These are phyloP conservation scores for Primulina tabacum DNA, from an alignment of 257 asterid genomes.

Conservation along the genomic window DNA sequence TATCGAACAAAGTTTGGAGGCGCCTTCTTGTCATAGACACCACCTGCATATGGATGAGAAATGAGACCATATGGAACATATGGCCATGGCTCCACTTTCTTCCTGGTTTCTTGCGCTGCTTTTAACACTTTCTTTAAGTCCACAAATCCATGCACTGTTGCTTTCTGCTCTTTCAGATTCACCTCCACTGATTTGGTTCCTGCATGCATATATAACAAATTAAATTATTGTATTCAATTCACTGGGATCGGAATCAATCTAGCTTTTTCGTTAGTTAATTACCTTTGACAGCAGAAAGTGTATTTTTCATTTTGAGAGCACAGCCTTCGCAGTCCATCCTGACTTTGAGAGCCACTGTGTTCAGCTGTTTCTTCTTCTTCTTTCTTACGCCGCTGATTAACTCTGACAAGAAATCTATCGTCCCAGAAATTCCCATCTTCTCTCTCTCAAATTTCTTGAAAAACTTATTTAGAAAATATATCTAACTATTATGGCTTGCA, in stretches of 20 bases:
- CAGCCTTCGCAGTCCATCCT: constrained; percentile 97
- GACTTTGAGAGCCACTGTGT: constrained; percentile 63
- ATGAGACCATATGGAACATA: constrained; percentile 70
- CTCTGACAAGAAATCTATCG: constrained; percentile 71
- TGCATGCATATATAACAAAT: constrained; percentile 16
- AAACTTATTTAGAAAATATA: no score
- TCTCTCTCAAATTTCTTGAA: background rate
- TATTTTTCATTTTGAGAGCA: constrained; percentile 65
- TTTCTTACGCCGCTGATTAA: constrained; percentile 44
- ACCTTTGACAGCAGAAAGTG: constrained; percentile 79
- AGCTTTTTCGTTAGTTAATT: no score
- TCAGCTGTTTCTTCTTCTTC: constrained; percentile 64
- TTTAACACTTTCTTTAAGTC: constrained; percentile 69
- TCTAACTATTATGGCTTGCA: no score
- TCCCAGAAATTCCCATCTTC: constrained; percentile 78
- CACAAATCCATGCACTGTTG: constrained; percentile 70
- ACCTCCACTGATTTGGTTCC: constrained; percentile 91
- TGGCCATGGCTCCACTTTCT: constrained; percentile 85
- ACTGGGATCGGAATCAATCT: no score
- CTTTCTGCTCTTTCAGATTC: constrained; percentile 88
- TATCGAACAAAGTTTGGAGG: constrained; percentile 76
- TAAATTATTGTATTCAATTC: no score
- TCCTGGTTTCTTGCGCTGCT: constrained; percentile 64
- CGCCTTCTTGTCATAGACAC: constrained; percentile 92
- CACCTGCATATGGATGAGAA: constrained; percentile 82